Evolutionary conservation across 73 alveolate genomes (phyloP).

Genomic region (Blepharisma japonicum): DNA sequence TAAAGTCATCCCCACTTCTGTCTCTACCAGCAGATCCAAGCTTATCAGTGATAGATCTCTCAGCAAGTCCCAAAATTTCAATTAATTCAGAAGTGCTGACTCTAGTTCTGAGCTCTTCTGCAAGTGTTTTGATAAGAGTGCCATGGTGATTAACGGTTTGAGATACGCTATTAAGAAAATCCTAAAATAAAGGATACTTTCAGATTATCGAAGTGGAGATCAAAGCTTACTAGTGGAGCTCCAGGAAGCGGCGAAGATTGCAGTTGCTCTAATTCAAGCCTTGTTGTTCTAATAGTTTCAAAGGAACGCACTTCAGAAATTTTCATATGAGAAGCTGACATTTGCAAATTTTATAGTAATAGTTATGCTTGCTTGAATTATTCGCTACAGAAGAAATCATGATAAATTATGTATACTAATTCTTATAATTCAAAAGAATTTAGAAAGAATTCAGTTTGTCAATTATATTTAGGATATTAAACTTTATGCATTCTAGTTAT

Average conservation of each 20-base stretch:
- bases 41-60: neutral
- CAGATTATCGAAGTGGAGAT: slow-evolving; percentile 26
- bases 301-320: neutral
- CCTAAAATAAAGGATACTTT: slow-evolving; percentile 18
- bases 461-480: too few species aligned
- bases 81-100: neutral
- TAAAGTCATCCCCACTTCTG: neutral
- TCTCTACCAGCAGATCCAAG: neutral
- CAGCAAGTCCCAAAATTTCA: slow-evolving; percentile 6
- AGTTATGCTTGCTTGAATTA: too few species aligned
- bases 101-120: slow-evolving; percentile 16
- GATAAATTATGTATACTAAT: too few species aligned
- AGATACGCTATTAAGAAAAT: slow-evolving; percentile 7
- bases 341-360: neutral
- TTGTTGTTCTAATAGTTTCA: neutral
- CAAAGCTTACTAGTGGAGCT: slow-evolving; percentile 19
- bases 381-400: too few species aligned
- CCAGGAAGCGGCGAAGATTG: neutral
- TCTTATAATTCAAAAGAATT: too few species aligned
- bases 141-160: slow-evolving; percentile 27
- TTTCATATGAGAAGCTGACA: neutral
- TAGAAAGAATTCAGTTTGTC: too few species aligned
- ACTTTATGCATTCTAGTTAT: too few species aligned
- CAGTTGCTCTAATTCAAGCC: neutral
- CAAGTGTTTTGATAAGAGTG: neutral